A percentile compares a stretch with the other conserved stretches of the same genome.
Evolutionary conservation across 2,329 filamentous ascomycete genomes (phyloP).

Genomic region (Myriosclerotinia curreyana): DNA sequence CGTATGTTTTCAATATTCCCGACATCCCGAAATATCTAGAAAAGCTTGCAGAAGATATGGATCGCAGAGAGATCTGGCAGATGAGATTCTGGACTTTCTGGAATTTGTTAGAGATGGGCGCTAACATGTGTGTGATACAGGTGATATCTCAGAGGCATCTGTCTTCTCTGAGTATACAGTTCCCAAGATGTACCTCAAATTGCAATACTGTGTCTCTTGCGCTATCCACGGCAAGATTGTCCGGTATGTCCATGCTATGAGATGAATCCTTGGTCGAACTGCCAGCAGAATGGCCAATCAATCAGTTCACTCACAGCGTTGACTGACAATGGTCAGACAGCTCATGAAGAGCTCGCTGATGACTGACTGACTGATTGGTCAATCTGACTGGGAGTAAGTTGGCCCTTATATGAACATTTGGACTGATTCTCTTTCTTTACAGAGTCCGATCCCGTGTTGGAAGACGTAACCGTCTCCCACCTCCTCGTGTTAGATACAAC

Average conservation of each 20-base stretch:
- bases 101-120: background rate
- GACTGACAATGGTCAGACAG: too few relatives aligned
- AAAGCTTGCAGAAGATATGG: background rate
- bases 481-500: slow-evolving; percentile 98
- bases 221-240: slow-evolving; percentile 99
- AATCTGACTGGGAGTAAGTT: slow-evolving; percentile 21
- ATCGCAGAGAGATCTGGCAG: background rate
- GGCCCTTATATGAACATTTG: slow-evolving; percentile 45
- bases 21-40: slow-evolving; percentile 3
- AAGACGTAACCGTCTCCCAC: slow-evolving; percentile 97
- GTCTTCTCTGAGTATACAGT: slow-evolving; percentile 99
- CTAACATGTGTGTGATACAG: slow-evolving; percentile 48
- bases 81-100: background rate
- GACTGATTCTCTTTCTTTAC: slow-evolving; percentile 36
- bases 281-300: slow-evolving; percentile 23
- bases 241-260: slow-evolving; percentile 73
- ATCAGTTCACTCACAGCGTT: too few relatives aligned
- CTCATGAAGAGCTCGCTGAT: too few relatives aligned
- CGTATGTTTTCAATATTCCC: slow-evolving; percentile 63
- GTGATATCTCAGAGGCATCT: slow-evolving; percentile 99
- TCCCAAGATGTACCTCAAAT: slow-evolving; percentile 99
- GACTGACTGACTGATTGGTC: background rate
- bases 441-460: slow-evolving; percentile 97
- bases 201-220: slow-evolving; percentile 99
- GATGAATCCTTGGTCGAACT: slow-evolving; percentile 60